Percentiles rank a stretch among this genome's conserved stretches.
Evolutionary conservation across 306 rosid genomes (phyloP).

Genomic region (Malus asiatica): DNA sequence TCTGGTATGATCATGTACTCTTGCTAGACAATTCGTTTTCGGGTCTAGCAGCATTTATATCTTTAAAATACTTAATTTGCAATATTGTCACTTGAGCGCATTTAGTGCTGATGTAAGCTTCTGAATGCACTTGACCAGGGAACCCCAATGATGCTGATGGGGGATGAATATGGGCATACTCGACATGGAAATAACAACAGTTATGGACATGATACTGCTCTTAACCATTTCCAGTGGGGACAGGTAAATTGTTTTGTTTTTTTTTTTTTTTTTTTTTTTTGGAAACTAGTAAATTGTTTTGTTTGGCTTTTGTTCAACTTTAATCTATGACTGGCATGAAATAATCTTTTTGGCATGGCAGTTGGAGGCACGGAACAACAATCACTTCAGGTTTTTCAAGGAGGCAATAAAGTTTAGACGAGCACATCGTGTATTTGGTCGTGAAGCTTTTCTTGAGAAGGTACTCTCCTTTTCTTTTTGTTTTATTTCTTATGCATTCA

Average conservation of each 20-base stretch:
- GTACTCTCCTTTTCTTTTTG: constrained; percentile 32
- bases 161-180: constrained; percentile 92
- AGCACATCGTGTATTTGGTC: constrained; percentile 43
- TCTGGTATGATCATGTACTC: neutral
- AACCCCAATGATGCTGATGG: constrained; percentile 96
- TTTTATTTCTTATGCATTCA: constrained; percentile 6
- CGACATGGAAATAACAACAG: constrained; percentile 91
- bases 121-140: constrained; percentile 55
- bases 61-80: neutral
- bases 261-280: too few species aligned
- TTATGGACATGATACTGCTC: constrained; percentile 79
- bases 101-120: constrained; percentile 13
- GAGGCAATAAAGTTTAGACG: constrained; percentile 61
- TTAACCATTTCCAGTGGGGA: constrained; percentile 80
- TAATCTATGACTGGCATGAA: constrained; percentile 8
- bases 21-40: neutral
- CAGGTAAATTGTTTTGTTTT: constrained; percentile 24
- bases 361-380: constrained; percentile 54
- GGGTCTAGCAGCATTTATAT: neutral
- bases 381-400: constrained; percentile 81
- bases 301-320: constrained; percentile 7
- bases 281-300: constrained; percentile 18
- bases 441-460: constrained; percentile 57
- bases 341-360: constrained; percentile 28
- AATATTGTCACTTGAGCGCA: neutral